phyloP scores from a whole-genome alignment of 2,329 filamentous ascomycete species.

The Aspergillus piperis region DNA sequence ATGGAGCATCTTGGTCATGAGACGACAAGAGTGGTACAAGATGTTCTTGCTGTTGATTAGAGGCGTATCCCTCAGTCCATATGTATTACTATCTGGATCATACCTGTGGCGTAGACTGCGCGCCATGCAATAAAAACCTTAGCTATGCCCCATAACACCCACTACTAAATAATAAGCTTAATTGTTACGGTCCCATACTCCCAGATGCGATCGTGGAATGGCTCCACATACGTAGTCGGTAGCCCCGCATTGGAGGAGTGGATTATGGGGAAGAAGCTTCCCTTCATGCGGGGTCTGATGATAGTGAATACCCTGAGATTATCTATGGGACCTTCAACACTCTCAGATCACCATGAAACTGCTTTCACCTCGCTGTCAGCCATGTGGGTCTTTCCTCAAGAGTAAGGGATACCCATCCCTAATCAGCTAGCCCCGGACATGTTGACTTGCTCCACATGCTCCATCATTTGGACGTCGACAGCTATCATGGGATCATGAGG shows the following conservation, averaged over 20 bases:
- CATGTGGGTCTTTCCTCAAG: not conserved
- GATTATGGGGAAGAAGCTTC: no score
- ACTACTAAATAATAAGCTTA: not conserved
- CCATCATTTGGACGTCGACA: not conserved
- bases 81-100: not conserved
- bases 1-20: no score
- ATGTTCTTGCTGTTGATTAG: conserved; percentile 26
- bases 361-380: not conserved
- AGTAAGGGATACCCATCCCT: not conserved
- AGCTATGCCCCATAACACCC: not conserved
- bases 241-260: not conserved
- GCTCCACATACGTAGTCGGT: not conserved
- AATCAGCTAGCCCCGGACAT: not conserved
- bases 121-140: not conserved
- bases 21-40: conserved; percentile 34
- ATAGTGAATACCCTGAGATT: no score
- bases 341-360: no score
- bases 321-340: no score
- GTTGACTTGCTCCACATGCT: not conserved
- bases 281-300: no score
- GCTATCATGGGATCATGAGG: not conserved
- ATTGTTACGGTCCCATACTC: not conserved
- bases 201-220: not conserved
- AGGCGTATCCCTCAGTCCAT: no score
- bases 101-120: no score